These are phyloP conservation scores for Nigrograna mackinnonii DNA, from an alignment of 2,329 filamentous ascomycete species.

Conservation along the genomic window DNA sequence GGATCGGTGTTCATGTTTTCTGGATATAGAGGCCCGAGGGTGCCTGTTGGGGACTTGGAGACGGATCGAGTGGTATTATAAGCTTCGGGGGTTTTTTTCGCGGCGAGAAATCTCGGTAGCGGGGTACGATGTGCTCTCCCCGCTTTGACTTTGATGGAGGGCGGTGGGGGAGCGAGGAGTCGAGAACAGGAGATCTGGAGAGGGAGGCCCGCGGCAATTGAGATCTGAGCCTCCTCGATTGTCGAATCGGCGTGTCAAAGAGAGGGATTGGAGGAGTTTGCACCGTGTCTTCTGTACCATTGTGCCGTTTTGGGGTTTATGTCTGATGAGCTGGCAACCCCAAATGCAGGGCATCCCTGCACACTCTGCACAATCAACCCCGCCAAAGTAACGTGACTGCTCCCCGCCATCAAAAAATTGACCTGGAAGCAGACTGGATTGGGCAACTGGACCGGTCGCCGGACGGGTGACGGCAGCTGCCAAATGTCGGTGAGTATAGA, in stretches of 20 bases:
- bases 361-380: neutral
- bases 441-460: no score
- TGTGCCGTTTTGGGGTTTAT: constrained; percentile 19
- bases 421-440: no score
- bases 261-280: constrained; percentile 34
- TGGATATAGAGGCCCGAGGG: neutral
- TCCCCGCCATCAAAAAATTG: no score
- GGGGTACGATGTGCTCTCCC: neutral
- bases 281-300: constrained; percentile 3
- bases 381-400: no score
- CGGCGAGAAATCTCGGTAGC: neutral
- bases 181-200: neutral
- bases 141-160: neutral
- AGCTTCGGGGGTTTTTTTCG: neutral
- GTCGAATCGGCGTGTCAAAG: constrained; percentile 30
- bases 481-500: no score
- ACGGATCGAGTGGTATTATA: neutral
- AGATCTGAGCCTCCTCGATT: neutral
- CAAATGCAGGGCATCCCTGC: constrained; percentile 21
- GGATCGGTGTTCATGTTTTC: constrained; percentile 72
- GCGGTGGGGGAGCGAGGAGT: constrained; percentile 4
- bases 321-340: constrained; percentile 41
- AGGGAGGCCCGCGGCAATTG: constrained; percentile 1
- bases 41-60: neutral
- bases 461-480: no score